These are phyloP conservation scores for Aureobasidium sp. DNA, from an alignment of 2,329 filamentous ascomycete species.

Conservation along the genomic window DNA sequence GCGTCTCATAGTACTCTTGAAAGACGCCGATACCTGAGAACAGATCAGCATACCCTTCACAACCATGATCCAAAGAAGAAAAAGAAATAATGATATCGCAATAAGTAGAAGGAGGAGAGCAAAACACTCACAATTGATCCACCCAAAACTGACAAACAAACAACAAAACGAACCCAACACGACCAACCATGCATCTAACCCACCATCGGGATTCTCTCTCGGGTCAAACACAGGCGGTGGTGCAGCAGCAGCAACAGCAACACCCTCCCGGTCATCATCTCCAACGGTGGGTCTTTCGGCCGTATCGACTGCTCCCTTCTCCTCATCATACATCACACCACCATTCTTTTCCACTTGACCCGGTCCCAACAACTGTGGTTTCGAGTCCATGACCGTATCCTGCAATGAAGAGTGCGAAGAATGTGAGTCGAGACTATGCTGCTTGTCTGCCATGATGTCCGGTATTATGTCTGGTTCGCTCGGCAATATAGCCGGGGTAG, in stretches of 20 bases:
- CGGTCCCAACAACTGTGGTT: neutral
- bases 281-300: slow-evolving; percentile 1
- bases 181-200: slow-evolving; percentile 36
- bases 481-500: neutral
- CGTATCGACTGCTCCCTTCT: slow-evolving; percentile 7
- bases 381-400: slow-evolving; percentile 4
- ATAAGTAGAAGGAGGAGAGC: too few species aligned
- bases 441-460: neutral
- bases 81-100: too few species aligned
- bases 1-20: slow-evolving; percentile 40
- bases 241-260: slow-evolving; percentile 12
- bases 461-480: neutral
- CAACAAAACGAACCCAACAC: slow-evolving; percentile 32
- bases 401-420: slow-evolving; percentile 5
- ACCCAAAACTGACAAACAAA: slow-evolving; percentile 36
- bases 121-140: slow-evolving; percentile 33
- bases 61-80: too few species aligned
- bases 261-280: slow-evolving; percentile 3
- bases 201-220: slow-evolving; percentile 35
- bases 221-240: slow-evolving; percentile 21
- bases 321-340: slow-evolving; percentile 4
- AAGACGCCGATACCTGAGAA: slow-evolving; percentile 39
- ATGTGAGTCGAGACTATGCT: neutral
- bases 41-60: too few species aligned
- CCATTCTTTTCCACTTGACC: neutral